A percentile compares a stretch with the other conserved stretches of the same genome.
Evolutionary conservation across 352 stramenopile genomes (phyloP).

Genomic region (Globisporangium abappressorium): DNA sequence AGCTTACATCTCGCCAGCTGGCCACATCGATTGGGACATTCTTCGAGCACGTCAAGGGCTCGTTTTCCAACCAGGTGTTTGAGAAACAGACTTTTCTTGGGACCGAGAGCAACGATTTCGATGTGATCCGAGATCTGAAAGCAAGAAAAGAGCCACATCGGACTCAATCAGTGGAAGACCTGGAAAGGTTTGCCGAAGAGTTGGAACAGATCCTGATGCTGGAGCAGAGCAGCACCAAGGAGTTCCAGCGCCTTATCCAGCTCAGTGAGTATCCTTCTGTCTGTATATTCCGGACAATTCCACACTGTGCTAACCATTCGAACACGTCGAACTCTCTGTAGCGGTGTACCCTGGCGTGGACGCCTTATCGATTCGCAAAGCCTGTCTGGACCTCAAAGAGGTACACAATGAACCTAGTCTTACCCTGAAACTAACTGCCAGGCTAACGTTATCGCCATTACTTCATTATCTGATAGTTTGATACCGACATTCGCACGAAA

Average conservation of each 20-base stretch:
- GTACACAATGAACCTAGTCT: neutral
- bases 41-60: slow-evolving; percentile 30
- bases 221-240: slow-evolving; percentile 9
- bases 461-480: slow-evolving; percentile 1
- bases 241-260: slow-evolving; percentile 17
- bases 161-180: neutral
- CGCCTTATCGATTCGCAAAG: neutral
- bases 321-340: neutral
- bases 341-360: slow-evolving; percentile 15
- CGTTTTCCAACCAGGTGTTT: slow-evolving; percentile 27
- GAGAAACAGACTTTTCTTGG: neutral
- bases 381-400: slow-evolving; percentile 13
- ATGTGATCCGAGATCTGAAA: neutral
- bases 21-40: slow-evolving; percentile 32
- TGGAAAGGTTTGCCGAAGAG: neutral
- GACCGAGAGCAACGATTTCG: neutral
- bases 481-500: slow-evolving; percentile 15
- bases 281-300: neutral
- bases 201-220: slow-evolving; percentile 13
- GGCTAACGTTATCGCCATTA: neutral
- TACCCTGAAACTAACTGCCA: neutral
- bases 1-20: slow-evolving; percentile 36
- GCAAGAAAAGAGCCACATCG: neutral
- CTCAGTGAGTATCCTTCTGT: slow-evolving; percentile 10
- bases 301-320: no score